phyloP scores from a whole-genome alignment of 805 yeast genomes.

The Zygotorulaspora danielsina region DNA sequence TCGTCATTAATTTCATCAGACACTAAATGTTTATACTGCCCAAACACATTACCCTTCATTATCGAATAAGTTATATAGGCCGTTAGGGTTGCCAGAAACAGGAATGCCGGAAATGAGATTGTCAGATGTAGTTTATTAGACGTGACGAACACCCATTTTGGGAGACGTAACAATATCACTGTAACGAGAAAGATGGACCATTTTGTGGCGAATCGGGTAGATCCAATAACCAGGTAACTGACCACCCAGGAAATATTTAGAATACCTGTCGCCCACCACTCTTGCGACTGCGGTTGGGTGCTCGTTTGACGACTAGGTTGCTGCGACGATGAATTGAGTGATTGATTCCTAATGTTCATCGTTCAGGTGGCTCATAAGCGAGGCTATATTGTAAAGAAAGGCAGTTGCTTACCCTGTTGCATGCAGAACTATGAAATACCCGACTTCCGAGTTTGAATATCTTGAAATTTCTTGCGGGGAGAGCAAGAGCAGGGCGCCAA shows the following conservation, averaged over 20 bases:
- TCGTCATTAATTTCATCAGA: slow-evolving; percentile 17
- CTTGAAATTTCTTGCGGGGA: too few relatives aligned
- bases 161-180: slow-evolving; percentile 15
- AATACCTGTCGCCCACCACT: slow-evolving; percentile 12
- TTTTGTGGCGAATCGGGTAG: slow-evolving; percentile 11
- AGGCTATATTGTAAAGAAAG: too few relatives aligned
- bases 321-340: slow-evolving; percentile 4
- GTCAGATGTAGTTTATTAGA: slow-evolving; percentile 19
- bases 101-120: slow-evolving; percentile 19
- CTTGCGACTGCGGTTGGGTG: slow-evolving; percentile 9
- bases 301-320: background rate
- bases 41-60: slow-evolving; percentile 24
- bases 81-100: slow-evolving; percentile 12
- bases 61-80: slow-evolving; percentile 19
- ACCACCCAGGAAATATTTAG: slow-evolving; percentile 15
- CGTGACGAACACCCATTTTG: slow-evolving; percentile 17
- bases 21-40: slow-evolving; percentile 27
- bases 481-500: too few relatives aligned
- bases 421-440: too few relatives aligned
- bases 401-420: too few relatives aligned
- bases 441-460: too few relatives aligned
- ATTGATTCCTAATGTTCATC: slow-evolving; percentile 8
- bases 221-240: slow-evolving; percentile 13
- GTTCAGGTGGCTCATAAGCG: too few relatives aligned
- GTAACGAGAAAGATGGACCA: slow-evolving; percentile 13